A percentile compares a stretch with the other conserved stretches of the same genome.
Conservation (phyloP, 148 eudicot genomes). For the Simmondsia chinensis region DNA sequence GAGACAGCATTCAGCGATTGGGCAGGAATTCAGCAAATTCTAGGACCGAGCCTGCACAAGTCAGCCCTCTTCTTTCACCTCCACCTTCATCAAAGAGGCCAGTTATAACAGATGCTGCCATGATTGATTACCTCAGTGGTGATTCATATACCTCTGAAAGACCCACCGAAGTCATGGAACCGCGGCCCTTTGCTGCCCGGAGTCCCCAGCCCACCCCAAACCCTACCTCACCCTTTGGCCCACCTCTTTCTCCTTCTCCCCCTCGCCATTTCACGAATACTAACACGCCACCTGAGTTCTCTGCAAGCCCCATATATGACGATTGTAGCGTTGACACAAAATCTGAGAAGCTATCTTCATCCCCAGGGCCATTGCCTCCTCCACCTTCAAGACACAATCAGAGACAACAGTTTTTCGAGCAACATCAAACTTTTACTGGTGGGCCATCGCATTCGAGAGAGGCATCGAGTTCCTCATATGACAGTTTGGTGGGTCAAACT, state of each 20-base stretch:
- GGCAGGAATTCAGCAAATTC: slow-evolving; percentile 21
- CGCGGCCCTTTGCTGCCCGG: slow-evolving; percentile 20
- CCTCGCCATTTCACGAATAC: slow-evolving; percentile 41
- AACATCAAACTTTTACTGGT: slow-evolving; percentile 24
- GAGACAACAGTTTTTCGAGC: slow-evolving; percentile 72
- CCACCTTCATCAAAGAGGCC: slow-evolving; percentile 69
- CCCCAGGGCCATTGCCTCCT: slow-evolving; percentile 56
- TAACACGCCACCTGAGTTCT: slow-evolving; percentile 47
- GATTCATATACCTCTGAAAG: slow-evolving; percentile 36
- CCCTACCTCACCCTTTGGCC: slow-evolving; percentile 22
- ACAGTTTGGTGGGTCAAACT: slow-evolving; percentile 59
- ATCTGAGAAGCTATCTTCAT: slow-evolving; percentile 28
- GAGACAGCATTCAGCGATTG: slow-evolving; percentile 49
- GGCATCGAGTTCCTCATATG: slow-evolving; percentile 56
- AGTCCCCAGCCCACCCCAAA: slow-evolving; percentile 21
- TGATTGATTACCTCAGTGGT: slow-evolving; percentile 64
- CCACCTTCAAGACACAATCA: slow-evolving; percentile 70
- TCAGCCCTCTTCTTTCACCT: slow-evolving; percentile 63
- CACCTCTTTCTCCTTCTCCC: slow-evolving; percentile 28
- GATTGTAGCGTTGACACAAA: slow-evolving; percentile 26
- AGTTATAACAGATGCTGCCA: slow-evolving; percentile 16
- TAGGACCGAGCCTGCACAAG: slow-evolving; percentile 19
- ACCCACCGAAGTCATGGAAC: slow-evolving; percentile 26
- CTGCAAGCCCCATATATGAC: slow-evolving; percentile 24
- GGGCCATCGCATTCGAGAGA: slow-evolving; percentile 40